These are phyloP conservation scores for Speleostelium caveatum DNA, from an alignment of 78 protist genomes.

Conservation along the genomic window DNA sequence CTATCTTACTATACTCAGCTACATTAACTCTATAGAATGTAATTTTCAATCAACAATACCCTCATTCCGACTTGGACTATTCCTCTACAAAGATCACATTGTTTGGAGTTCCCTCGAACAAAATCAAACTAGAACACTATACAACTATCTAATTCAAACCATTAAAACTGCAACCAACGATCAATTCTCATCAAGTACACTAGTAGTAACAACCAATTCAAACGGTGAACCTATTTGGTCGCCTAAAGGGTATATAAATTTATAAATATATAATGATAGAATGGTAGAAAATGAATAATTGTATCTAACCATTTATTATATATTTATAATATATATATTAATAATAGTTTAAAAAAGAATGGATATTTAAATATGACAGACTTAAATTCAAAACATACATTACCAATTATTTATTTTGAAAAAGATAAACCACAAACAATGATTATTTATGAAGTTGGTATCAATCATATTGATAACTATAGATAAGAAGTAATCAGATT, in stretches of 20 bases:
- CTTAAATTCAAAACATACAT: neutral
- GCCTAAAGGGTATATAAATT: conserved; percentile 69
- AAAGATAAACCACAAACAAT: conserved; percentile 1
- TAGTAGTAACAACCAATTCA: neutral
- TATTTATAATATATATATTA: neutral
- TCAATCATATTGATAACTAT: no score
- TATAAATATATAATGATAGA: no score
- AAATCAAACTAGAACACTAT: conserved; percentile 32
- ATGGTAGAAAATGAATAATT: neutral
- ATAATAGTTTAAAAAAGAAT: conserved; percentile 23
- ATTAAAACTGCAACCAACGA: conserved; percentile 50
- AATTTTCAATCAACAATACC: conserved; percentile 46
- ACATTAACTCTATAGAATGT: conserved; percentile 44
- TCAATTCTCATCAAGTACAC: neutral
- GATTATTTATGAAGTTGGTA: conserved; percentile 54
- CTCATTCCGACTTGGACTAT: conserved; percentile 33
- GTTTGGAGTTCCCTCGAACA: conserved; percentile 24
- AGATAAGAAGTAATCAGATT: no score
- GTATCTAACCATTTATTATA: neutral
- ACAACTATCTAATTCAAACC: conserved; percentile 32
- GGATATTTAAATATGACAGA: conserved; percentile 26
- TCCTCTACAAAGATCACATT: conserved; percentile 51
- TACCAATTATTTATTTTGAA: conserved; percentile 38
- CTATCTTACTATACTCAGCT: conserved; percentile 63
- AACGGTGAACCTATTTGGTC: conserved; percentile 35